Evolutionary conservation across 345 rosid genomes (phyloP), one percentile per base, ranked within the genome.

Genomic region (Microcos paniculata): DNA sequence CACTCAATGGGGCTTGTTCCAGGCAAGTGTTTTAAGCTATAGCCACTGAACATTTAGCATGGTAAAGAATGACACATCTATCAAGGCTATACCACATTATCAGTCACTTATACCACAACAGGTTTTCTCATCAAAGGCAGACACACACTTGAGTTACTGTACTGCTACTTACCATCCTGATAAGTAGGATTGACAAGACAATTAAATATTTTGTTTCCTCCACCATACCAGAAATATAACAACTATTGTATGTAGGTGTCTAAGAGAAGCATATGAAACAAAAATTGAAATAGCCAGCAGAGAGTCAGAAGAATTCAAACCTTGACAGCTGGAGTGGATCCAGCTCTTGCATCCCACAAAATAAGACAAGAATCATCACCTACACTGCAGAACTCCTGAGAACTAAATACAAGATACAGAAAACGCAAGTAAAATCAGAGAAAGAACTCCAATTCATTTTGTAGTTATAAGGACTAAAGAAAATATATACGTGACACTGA

Each of bases 291-390:
- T 49, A 49, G 57, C 14, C 46, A 26, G 28, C 46, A 28, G 12
- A 61, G 31, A 23, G 15, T 42, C 57, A 23, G 26, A 73, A 70
- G 76, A 72, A 49, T 23, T 46, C 28, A 16, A 46, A 90, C 94
- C 94, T 87, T 90, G 80, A 88, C 72, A 68, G 80, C 84, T 42
- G 94, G 92, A 62, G 80, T 35, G 59, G 82, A 45, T 53, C 92
- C 90, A 63, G 77, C 65, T 80, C 94, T 85, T 63, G 92, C 85
- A 84, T 90, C 92, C 94, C 94, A 90, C 33, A 90, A 75, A 53
- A 88, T 82, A 72, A 90, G 94, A 84, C 90, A 88, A 30, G 92
- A 88, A 78, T 90, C 94, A 84, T 90, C 94, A 38, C 92, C 94
- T 8, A 88, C 89, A 69, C 92, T 90, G 76, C 94, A 90, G 79